Evolutionary conservation across 495 filamentous ascomycete genomes (phyloP).

Genomic region (Penicillium dipodomyicola): DNA sequence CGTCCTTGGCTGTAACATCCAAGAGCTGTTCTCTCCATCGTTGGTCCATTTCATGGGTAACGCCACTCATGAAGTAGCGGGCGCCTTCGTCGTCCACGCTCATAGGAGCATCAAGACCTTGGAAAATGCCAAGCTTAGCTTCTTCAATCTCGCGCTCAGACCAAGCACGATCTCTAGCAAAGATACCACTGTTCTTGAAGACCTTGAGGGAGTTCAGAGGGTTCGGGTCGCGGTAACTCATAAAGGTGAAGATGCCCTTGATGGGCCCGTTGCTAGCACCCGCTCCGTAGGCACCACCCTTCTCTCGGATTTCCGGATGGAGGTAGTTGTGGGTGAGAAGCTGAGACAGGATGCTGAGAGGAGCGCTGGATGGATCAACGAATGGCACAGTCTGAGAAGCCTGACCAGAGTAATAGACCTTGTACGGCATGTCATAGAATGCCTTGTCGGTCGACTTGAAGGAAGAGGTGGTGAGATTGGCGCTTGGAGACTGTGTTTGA

Average conservation of each 20-base stretch:
- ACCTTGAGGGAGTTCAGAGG: constrained; percentile 82
- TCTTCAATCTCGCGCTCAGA: constrained; percentile 86
- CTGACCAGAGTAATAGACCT: constrained; percentile 88
- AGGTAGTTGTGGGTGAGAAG: constrained; percentile 96
- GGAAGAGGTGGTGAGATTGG: constrained; percentile 27
- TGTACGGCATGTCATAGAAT: constrained; percentile 93
- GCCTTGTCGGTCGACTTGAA: constrained; percentile 56
- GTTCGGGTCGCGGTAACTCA: constrained; percentile 97
- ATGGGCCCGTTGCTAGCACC: constrained; percentile 78
- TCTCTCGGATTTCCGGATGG: constrained; percentile 96
- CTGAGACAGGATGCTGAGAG: constrained; percentile 83
- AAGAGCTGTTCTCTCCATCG: constrained; percentile 79
- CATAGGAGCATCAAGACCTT: constrained; percentile 87
- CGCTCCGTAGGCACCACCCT: constrained; percentile 94
- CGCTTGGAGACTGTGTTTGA: constrained; percentile 37
- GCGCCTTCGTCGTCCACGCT: constrained; percentile 88
- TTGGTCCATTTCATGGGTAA: constrained; percentile 89
- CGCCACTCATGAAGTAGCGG: constrained; percentile 75
- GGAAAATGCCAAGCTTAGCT: constrained; percentile 92
- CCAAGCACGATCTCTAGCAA: constrained; percentile 83
- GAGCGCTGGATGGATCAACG: constrained; percentile 66
- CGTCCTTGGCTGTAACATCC: constrained; percentile 78
- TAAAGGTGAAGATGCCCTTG: constrained; percentile 87
- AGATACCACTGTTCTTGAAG: constrained; percentile 78
- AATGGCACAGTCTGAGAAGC: constrained; percentile 85